These are phyloP conservation scores for Pyricularia sp. DNA, from an alignment of 2,329 filamentous ascomycete species.

Conservation along the genomic window DNA sequence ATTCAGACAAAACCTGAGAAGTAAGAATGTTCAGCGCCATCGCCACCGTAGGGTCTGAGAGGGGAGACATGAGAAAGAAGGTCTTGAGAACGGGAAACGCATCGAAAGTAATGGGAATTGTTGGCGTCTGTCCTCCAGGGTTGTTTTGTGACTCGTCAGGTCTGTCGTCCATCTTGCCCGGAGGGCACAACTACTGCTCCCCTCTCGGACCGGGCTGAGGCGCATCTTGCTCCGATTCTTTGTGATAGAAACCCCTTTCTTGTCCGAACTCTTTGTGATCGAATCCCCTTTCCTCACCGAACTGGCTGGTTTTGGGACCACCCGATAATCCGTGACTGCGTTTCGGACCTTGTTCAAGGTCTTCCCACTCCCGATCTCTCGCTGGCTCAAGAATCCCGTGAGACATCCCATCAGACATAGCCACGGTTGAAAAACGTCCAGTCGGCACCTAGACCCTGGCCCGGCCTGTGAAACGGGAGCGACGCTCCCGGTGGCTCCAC, in stretches of 20 bases:
- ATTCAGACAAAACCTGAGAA: background rate
- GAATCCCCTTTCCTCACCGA: background rate
- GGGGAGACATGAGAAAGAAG: background rate
- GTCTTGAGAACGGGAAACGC: background rate
- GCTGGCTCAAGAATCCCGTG: background rate
- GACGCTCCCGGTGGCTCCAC: slow-evolving; percentile 42
- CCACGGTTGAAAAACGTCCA: background rate
- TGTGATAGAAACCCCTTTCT: background rate
- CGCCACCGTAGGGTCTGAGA: background rate
- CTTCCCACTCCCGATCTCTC: background rate
- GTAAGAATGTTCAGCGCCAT: background rate
- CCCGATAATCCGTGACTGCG: background rate
- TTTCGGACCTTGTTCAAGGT: background rate
- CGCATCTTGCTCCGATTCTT: background rate
- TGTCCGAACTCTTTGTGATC: background rate
- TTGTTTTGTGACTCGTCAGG: background rate
- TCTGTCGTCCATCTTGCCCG: background rate
- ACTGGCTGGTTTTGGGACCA: background rate
- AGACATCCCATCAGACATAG: background rate
- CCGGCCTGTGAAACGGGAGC: slow-evolving; percentile 49
- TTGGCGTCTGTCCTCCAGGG: background rate
- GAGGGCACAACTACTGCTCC: background rate
- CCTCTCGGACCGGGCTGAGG: background rate
- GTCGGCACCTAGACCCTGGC: slow-evolving; percentile 34
- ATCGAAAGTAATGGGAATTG: background rate